Conservation (phyloP, 768 basidiomycete species). For the Suillus luteus region DNA sequence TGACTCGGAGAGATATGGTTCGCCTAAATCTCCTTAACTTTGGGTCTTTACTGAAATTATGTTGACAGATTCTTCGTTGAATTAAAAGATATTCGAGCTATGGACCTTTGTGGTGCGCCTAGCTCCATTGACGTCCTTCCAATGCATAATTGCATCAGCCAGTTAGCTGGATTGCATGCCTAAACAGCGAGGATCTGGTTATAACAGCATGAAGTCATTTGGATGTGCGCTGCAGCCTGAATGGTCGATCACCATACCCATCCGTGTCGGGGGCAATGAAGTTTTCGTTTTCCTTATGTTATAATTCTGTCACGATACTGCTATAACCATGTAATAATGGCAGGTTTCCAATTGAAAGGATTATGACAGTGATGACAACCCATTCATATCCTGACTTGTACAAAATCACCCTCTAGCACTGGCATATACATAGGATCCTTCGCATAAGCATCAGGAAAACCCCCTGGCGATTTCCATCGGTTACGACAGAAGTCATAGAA, state of each 20-base stretch:
- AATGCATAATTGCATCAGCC: background rate
- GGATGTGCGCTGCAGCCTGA: background rate
- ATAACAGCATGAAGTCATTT: background rate
- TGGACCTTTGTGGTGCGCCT: background rate
- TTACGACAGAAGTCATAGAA: background rate
- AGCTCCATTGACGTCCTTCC: background rate
- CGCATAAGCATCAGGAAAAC: no score
- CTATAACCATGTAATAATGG: background rate
- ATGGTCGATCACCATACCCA: background rate
- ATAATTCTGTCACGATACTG: background rate
- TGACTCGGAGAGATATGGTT: conserved; percentile 7
- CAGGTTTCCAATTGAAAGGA: background rate
- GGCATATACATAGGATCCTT: background rate
- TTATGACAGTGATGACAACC: background rate
- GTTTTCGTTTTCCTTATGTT: background rate
- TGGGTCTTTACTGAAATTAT: background rate
- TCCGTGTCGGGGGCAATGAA: background rate
- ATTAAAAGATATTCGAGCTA: background rate
- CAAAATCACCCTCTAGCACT: background rate
- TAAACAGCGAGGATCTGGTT: background rate
- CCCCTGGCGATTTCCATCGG: no score
- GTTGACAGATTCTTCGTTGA: background rate
- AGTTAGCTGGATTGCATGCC: background rate
- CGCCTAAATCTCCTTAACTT: background rate
- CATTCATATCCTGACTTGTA: background rate